Evolutionary conservation across 345 rosid genomes (phyloP).

Genomic region (Eucalyptus paniculata): DNA sequence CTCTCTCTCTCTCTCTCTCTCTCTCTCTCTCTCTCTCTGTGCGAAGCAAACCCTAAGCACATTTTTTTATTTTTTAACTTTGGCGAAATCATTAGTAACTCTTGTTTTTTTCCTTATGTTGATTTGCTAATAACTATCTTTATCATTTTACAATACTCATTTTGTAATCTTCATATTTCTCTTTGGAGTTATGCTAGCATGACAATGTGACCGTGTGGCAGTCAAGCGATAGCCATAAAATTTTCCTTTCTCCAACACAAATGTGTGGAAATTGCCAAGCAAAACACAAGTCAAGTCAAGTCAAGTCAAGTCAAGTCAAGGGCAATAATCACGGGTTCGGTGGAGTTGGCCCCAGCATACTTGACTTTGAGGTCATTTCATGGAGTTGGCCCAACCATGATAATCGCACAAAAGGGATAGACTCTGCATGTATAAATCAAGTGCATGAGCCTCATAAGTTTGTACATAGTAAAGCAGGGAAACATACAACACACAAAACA

Average conservation of each 20-base stretch:
- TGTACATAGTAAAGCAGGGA: neutral
- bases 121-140: neutral
- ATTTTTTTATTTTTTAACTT: neutral
- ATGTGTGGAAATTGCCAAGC: neutral
- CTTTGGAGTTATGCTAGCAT: no score
- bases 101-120: no score
- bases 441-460: neutral
- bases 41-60: neutral
- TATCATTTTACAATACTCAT: neutral
- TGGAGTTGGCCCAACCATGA: neutral
- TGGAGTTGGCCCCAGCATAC: neutral
- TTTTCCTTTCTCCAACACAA: neutral
- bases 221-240: neutral
- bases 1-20: no score
- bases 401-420: neutral
- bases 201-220: rapidly evolving
- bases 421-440: neutral
- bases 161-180: no score
- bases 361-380: neutral
- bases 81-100: neutral
- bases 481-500: neutral
- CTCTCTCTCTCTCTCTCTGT: no score
- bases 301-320: neutral
- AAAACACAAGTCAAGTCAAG: neutral
- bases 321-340: neutral